Evolutionary conservation across 176 grass and related monocot genomes (phyloP), one percentile per base, ranked within the genome.

Genomic region (Paspalum notatum): DNA sequence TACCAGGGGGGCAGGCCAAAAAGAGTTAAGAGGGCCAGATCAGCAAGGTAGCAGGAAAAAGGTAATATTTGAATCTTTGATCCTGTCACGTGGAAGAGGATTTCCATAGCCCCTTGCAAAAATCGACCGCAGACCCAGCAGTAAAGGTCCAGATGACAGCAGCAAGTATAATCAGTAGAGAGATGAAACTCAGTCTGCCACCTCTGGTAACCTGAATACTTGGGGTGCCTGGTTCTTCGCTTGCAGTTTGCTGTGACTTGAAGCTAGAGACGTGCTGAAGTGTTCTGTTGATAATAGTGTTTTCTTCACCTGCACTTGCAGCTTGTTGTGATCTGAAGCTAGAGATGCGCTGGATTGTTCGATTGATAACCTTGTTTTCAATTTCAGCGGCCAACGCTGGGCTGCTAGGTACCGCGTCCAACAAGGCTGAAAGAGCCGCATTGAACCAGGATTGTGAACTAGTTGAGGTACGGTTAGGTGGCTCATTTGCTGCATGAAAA

Each of bases 311-410:
- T 25, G 60, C 53, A 61, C 47, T n/a, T n/a, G n/a, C n/a, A n/a
- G n/a, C 40, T 71, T 87, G 92, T 38, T 90, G 87, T 56, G 76
- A 82, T 43, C 87, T 93, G 62, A 98, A 98, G 84, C 88, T 98
- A 45, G 95, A 95, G 41, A 95, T 91, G 59, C 90, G 92, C 37
- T 92, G 83, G 60, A 94, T 61, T 44, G 94, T 90, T 77, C 71
- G 86, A 66, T 83, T 87, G n/a, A 97, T 83, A 58, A 88, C 84
- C 51, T 69, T 82, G 26, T 79, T 90, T 76, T 98, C 95, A 18
- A 87, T 88, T 76, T 98, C 96, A 65, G 88, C 91, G 54, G 96
- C 96, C 68, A 98, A 56, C 66, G 96, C 96, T 69, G 92, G 90
- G 64, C 86, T 82, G 68, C 84, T 93, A 74, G 92, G 90, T 37